Evolutionary conservation across 129 eudicot species (phyloP).

Genomic region (Artemisia argyi): DNA sequence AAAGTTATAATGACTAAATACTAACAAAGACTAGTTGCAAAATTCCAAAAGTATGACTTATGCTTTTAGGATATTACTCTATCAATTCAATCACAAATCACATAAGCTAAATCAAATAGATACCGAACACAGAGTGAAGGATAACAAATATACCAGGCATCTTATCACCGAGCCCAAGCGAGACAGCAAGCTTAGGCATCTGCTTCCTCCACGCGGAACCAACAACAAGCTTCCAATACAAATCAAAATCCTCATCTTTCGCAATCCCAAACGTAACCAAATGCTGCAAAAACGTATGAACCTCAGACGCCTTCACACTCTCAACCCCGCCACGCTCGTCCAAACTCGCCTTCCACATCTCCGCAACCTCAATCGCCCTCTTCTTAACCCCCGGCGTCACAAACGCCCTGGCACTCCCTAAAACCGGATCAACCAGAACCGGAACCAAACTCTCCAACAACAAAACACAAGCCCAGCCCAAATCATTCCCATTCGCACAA

Average conservation of each 20-base stretch:
- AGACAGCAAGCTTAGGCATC: slow-evolving; percentile 96
- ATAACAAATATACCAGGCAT: slow-evolving; percentile 75
- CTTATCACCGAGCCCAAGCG: slow-evolving; percentile 76
- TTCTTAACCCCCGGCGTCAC: slow-evolving; percentile 80
- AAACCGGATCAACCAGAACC: slow-evolving; percentile 73
- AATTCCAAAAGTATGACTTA: no score
- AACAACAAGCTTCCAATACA: slow-evolving; percentile 91
- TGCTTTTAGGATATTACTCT: no score
- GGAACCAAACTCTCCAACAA: slow-evolving; percentile 85
- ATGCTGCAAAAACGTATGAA: slow-evolving; percentile 91
- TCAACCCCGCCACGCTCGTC: slow-evolving; percentile 84
- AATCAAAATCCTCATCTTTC: slow-evolving; percentile 63
- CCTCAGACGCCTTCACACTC: slow-evolving; percentile 83
- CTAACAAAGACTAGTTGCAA: no score
- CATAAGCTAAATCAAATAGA: no score
- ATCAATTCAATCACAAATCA: no score
- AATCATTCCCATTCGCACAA: slow-evolving; percentile 49
- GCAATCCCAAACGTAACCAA: slow-evolving; percentile 91
- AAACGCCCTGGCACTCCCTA: slow-evolving; percentile 70
- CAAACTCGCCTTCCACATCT: slow-evolving; percentile 83
- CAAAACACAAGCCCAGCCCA: slow-evolving; percentile 97
- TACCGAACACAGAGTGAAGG: no score
- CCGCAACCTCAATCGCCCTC: slow-evolving; percentile 69
- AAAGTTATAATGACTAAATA: no score
- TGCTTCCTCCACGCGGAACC: slow-evolving; percentile 97